phyloP scores from a whole-genome alignment of 129 eudicot genomes.

The Lactuca saligna region DNA sequence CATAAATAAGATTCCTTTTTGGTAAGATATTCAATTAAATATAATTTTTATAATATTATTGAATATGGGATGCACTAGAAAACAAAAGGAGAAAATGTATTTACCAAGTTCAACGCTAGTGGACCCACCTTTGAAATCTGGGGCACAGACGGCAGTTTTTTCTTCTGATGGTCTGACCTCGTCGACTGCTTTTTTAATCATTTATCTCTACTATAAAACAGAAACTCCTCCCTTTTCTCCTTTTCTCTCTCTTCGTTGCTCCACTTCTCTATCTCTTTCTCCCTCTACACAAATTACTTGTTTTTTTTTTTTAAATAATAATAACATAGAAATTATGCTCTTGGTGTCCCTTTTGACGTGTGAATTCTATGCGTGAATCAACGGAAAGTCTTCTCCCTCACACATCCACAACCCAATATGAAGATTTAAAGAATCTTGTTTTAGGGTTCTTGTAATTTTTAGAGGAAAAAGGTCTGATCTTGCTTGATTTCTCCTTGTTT shows the following conservation, averaged over 20 bases:
- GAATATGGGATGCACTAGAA: conserved; percentile 10
- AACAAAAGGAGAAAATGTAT: conserved; percentile 21
- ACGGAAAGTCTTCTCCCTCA: conserved; percentile 63
- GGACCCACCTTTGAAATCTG: conserved; percentile 71
- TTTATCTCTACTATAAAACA: conserved; percentile 29
- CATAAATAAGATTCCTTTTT: no score
- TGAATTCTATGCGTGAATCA: conserved; percentile 41
- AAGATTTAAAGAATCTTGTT: conserved; percentile 54
- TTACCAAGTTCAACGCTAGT: conserved; percentile 30
- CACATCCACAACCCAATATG: conserved; percentile 45
- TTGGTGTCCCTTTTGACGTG: conserved; percentile 34
- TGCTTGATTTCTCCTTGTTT: conserved; percentile 18
- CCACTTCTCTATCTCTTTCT: not conserved
- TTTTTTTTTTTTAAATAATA: not conserved
- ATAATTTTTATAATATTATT: not conserved
- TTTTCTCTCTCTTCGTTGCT: conserved; percentile 9
- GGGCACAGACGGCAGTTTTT: conserved; percentile 71
- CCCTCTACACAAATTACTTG: conserved; percentile 26
- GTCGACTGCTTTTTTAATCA: conserved; percentile 31
- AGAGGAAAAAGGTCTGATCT: conserved; percentile 45
- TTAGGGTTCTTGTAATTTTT: conserved; percentile 34
- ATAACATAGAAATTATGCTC: conserved; percentile 17
- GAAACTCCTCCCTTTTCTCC: not conserved
- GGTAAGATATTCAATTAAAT: no score
- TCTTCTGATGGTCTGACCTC: conserved; percentile 49